These are phyloP conservation scores for Lunularia cruciata DNA, from an alignment of 225 moss, liverwort and hornwort species.

Conservation along the genomic window DNA sequence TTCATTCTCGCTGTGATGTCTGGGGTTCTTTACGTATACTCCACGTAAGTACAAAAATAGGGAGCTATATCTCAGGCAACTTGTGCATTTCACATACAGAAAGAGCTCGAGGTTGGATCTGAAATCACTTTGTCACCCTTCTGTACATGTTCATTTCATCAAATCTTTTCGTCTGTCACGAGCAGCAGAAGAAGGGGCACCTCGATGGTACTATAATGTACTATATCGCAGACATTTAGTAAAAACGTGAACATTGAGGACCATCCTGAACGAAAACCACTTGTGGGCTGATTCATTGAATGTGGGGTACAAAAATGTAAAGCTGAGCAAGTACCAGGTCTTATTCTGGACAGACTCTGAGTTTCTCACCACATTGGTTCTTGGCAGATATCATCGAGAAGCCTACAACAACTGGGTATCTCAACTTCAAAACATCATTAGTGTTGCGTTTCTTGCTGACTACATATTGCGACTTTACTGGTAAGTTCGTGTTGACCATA, in stretches of 20 bases:
- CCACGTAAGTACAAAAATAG: slow-evolving; percentile 56
- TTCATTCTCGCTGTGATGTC: slow-evolving; percentile 64
- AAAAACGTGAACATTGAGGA: too few species aligned
- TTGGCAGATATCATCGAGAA: slow-evolving; percentile 53
- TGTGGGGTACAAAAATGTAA: too few species aligned
- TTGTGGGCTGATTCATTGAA: too few species aligned
- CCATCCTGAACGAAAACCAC: too few species aligned
- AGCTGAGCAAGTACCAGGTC: too few species aligned
- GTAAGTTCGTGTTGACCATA: slow-evolving; percentile 29
- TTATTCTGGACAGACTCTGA: too few species aligned
- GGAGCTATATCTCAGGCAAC: background rate
- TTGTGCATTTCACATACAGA: background rate
- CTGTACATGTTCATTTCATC: background rate
- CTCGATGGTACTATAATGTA: too few species aligned
- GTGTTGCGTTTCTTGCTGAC: slow-evolving; percentile 65
- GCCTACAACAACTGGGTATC: slow-evolving; percentile 58
- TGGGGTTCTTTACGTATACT: slow-evolving; percentile 69
- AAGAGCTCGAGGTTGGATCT: background rate
- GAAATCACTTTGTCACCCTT: too few species aligned
- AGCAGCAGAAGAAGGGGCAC: too few species aligned
- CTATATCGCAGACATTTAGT: too few species aligned
- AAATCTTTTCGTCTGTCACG: too few species aligned
- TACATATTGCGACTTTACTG: slow-evolving; percentile 70
- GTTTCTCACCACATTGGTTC: too few species aligned
- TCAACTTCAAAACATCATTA: slow-evolving; percentile 62